Evolutionary conservation across 2,329 filamentous ascomycete genomes (phyloP), one percentile per base, ranked within the genome.

Genomic region (Penicillium sp.): DNA sequence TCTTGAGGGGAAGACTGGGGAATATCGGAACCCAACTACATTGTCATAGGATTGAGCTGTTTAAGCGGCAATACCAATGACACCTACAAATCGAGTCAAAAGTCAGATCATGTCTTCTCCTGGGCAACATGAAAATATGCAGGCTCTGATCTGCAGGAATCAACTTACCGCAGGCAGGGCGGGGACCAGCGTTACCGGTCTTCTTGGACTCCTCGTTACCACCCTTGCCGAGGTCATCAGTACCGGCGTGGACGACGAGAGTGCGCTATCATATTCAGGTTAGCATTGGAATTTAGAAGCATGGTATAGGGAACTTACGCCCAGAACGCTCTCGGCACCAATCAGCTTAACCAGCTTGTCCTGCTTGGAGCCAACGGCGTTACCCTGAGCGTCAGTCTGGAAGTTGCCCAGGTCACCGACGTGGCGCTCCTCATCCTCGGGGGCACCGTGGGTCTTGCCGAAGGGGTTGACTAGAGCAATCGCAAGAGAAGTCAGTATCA

Each of bases 351-450:
- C 83, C 61, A 91, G 83, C 75, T 86, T 88, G 83, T 99, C 95
- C 67, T 83, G 81, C 68, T 90, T 83, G 70, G 87, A 87, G 73
- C 94, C 95, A 81, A 90, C 87, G 77, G 91, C 85, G 77, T 96
- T 96, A 76, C 95, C 95, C 83, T 96, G 89, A 66, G 79, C 90
- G 79, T 99, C 93, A 61, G 94, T 98, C 83, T 92, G 87, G 85
- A 98, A 87, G 89, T 99, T 99, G 77, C 95, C 95, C 68, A 99
- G 84, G 81, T 98, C 95, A 81, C 95, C 95, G 68, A 98, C 95
- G 82, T 99, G 95, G 79, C 95, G 93, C 73, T 87, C 85, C 66
- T 87, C 84, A 79, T 97, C 94, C 36, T 80, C 75, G 70, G 92
- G 95, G 75, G 89, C 90, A 76, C 95, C 95, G 84, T 99, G 95